Percentiles rank a stretch among this genome's conserved stretches.
Evolutionary conservation across 1,139 yeast genomes (phyloP).

Genomic region (Scheffersomyces illinoinensis): DNA sequence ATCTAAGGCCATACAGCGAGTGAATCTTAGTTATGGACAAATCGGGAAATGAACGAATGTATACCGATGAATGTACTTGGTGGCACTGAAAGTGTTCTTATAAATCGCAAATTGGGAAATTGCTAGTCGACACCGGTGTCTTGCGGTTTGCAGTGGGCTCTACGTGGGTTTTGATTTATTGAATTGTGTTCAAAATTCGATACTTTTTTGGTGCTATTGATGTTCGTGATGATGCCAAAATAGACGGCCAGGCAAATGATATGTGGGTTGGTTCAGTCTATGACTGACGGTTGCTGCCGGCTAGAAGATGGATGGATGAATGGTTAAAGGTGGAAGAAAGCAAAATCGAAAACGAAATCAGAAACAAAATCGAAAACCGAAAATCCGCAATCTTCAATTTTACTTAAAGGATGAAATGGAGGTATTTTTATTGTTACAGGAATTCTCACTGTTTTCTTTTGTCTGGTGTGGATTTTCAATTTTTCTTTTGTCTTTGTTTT

Average conservation of each 20-base stretch:
- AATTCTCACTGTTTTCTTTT: not conserved
- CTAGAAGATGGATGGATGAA: not conserved
- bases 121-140: not conserved
- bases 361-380: not conserved
- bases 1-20: not conserved
- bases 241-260: not conserved
- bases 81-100: not conserved
- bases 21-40: not conserved
- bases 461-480: not conserved
- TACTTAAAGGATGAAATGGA: not conserved
- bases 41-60: not conserved
- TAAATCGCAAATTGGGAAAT: not conserved
- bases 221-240: not conserved
- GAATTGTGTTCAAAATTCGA: not conserved
- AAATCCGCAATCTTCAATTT: not conserved
- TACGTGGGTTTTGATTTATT: not conserved
- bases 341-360: not conserved
- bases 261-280: not conserved
- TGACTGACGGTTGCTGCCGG: not conserved
- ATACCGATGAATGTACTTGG: not conserved
- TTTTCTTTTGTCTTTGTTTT: not conserved
- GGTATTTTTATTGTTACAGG: not conserved
- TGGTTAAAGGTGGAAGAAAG: not conserved
- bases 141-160: not conserved
- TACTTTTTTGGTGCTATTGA: not conserved